Evolutionary conservation across 805 yeast species (phyloP).

Genomic region (Scheffersomyces lignosus): DNA sequence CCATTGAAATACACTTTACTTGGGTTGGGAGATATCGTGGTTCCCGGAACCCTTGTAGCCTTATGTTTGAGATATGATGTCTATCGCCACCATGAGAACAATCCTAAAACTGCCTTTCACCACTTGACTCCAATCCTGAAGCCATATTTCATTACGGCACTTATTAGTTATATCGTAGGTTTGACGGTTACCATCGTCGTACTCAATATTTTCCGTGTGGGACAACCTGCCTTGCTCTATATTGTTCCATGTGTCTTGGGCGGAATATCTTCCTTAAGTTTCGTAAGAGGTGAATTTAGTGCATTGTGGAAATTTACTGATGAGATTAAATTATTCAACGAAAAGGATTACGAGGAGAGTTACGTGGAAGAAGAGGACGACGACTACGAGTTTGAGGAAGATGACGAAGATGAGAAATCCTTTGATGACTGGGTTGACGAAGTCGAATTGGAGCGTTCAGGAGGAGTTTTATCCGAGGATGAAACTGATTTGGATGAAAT

Average conservation of each 20-base stretch:
- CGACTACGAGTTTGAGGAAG: slow-evolving; percentile 12
- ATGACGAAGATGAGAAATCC: slow-evolving; percentile 11
- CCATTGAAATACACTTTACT: slow-evolving; percentile 35
- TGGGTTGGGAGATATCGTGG: slow-evolving; percentile 66
- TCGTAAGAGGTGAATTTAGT: slow-evolving; percentile 41
- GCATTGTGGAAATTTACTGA: slow-evolving; percentile 33
- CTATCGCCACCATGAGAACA: slow-evolving; percentile 21
- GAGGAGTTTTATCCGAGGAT: slow-evolving; percentile 8
- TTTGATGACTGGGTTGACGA: slow-evolving; percentile 20
- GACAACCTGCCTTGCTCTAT: slow-evolving; percentile 70
- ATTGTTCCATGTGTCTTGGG: slow-evolving; percentile 50
- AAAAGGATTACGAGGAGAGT: slow-evolving; percentile 9
- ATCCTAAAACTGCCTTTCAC: slow-evolving; percentile 31
- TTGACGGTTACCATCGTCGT: slow-evolving; percentile 43
- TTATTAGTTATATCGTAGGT: slow-evolving; percentile 52
- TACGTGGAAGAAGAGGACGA: slow-evolving; percentile 6
- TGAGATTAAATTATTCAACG: slow-evolving; percentile 21
- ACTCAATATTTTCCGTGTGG: slow-evolving; percentile 38
- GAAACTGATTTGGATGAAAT: slow-evolving; percentile 13
- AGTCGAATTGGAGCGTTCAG: slow-evolving; percentile 13
- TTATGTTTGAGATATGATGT: slow-evolving; percentile 58
- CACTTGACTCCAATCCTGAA: slow-evolving; percentile 36
- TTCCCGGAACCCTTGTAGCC: slow-evolving; percentile 57
- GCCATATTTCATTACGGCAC: slow-evolving; percentile 46
- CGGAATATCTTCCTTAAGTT: slow-evolving; percentile 33